Conservation (phyloP, 306 rosid genomes). For the Astragalus membranaceus region DNA sequence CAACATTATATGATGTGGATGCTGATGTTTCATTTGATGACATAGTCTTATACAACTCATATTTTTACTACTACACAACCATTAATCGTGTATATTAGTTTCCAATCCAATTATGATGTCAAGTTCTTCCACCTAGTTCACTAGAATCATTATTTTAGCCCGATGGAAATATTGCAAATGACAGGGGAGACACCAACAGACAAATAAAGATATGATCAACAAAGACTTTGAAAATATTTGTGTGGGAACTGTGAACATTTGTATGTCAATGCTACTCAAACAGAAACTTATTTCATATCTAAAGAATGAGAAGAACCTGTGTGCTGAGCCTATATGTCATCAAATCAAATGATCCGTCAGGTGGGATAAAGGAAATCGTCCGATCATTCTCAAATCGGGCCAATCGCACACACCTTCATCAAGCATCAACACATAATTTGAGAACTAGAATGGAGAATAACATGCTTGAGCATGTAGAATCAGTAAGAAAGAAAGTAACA, state of each 20-base stretch:
- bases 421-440: too few relatives aligned
- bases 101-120: not conserved
- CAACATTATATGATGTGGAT: too few relatives aligned
- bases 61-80: too few relatives aligned
- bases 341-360: too few relatives aligned
- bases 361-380: too few relatives aligned
- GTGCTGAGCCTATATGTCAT: too few relatives aligned
- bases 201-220: constrained; percentile 13
- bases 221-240: not conserved
- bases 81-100: not conserved
- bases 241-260: not conserved
- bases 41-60: too few relatives aligned
- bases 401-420: too few relatives aligned
- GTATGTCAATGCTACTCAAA: constrained; percentile 23
- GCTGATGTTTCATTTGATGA: too few relatives aligned
- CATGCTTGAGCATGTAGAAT: not conserved
- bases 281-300: constrained; percentile 5
- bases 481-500: not conserved
- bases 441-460: constrained; percentile 26
- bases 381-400: too few relatives aligned
- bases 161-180: constrained; percentile 1
- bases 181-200: constrained; percentile 11
- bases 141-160: not conserved
- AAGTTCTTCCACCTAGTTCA: not conserved
- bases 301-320: constrained; percentile 53